phyloP scores from a whole-genome alignment of 306 rosid species.

The Cucurbita argyrosperma region DNA sequence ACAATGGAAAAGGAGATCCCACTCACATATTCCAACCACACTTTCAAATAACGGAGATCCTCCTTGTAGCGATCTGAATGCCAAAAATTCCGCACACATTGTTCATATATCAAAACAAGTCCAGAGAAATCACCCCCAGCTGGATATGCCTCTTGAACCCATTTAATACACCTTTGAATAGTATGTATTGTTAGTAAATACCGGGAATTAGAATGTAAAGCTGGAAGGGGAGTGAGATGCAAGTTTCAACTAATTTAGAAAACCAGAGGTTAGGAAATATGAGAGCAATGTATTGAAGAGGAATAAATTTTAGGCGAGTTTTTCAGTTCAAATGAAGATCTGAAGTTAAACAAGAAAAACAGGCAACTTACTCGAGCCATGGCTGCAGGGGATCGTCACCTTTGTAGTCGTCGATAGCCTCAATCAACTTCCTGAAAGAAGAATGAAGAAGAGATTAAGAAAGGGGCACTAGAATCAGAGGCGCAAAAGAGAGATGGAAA shows the following conservation, averaged over 20 bases:
- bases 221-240: not conserved
- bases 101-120: slow-evolving; percentile 72
- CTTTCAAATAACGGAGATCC: slow-evolving; percentile 83
- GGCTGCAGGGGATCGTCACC: slow-evolving; percentile 91
- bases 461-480: not conserved
- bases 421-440: slow-evolving; percentile 38
- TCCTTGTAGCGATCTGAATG: slow-evolving; percentile 68
- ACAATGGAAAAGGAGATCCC: not conserved
- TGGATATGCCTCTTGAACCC: slow-evolving; percentile 94
- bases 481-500: not conserved
- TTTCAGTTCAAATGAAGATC: not conserved
- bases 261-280: not conserved
- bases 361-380: slow-evolving; percentile 62
- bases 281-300: not conserved
- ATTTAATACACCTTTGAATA: slow-evolving; percentile 63
- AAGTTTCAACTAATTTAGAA: not conserved
- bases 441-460: not conserved
- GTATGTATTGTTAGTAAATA: not conserved
- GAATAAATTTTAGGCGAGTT: too few species aligned
- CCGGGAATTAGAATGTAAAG: not conserved
- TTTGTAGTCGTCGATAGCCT: slow-evolving; percentile 51
- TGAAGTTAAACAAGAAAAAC: not conserved
- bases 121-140: slow-evolving; percentile 87
- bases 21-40: slow-evolving; percentile 90
- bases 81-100: slow-evolving; percentile 87